Percentiles rank a stretch among this genome's conserved stretches.
Conservation (phyloP, 1,139 yeast genomes). For the Scheffersomyces quercinus region DNA sequence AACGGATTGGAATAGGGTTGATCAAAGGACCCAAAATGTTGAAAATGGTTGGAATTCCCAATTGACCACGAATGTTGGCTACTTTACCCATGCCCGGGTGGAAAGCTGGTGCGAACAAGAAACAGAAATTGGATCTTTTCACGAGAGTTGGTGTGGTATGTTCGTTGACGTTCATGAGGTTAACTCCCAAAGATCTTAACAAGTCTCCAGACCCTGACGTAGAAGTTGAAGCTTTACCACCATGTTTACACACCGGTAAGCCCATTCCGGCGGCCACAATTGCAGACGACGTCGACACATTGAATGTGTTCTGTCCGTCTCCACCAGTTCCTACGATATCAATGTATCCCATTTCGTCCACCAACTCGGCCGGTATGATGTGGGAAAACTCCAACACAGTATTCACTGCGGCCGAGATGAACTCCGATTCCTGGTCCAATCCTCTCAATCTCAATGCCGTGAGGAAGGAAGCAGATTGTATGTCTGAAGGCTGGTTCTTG, state of each 20-base stretch:
- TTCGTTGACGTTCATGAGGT: conserved; percentile 65
- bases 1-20: conserved; percentile 83
- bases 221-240: conserved; percentile 95
- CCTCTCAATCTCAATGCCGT: conserved; percentile 73
- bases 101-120: conserved; percentile 89
- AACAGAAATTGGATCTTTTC: conserved; percentile 59
- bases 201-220: conserved; percentile 93
- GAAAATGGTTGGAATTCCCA: conserved; percentile 91
- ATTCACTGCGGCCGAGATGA: conserved; percentile 80
- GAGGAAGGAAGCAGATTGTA: conserved; percentile 77
- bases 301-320: conserved; percentile 95
- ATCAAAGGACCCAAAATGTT: conserved; percentile 90
- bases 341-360: conserved; percentile 57
- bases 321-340: conserved; percentile 99
- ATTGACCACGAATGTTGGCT: conserved; percentile 68
- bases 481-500: conserved; percentile 59
- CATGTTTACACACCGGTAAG: conserved; percentile 81
- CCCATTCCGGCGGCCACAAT: conserved; percentile 94
- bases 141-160: conserved; percentile 68
- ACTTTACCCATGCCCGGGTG: conserved; percentile 92
- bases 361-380: conserved; percentile 41
- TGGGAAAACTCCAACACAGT: conserved; percentile 66
- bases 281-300: conserved; percentile 93
- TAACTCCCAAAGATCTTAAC: conserved; percentile 73
- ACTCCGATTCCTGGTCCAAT: conserved; percentile 79